These are phyloP conservation scores for Mycena amicta DNA, from an alignment of 768 basidiomycete genomes.

Conservation along the genomic window DNA sequence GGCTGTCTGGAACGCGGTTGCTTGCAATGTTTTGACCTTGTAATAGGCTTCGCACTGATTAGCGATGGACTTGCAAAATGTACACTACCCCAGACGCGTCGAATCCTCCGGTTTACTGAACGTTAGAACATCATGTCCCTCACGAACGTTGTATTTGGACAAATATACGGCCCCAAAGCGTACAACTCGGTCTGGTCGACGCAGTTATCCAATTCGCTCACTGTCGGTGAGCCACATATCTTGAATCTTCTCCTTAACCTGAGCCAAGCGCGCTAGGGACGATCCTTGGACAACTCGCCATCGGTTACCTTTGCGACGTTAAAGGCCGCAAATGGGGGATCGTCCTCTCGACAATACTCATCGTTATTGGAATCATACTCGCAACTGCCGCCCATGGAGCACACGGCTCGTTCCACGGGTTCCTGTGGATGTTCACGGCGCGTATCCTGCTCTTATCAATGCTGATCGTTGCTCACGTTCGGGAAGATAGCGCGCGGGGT, in stretches of 20 bases:
- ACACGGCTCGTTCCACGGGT: constrained; percentile 53
- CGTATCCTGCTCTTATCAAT: constrained; percentile 42
- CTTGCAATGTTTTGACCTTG: not conserved
- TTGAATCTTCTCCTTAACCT: too few species aligned
- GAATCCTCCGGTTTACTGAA: too few species aligned
- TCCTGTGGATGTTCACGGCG: constrained; percentile 73
- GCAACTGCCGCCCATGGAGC: constrained; percentile 70
- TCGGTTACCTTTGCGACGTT: constrained; percentile 73
- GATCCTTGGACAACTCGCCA: constrained; percentile 59
- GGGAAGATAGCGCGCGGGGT: constrained; percentile 47
- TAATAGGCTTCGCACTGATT: constrained; percentile 63
- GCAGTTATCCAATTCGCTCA: constrained; percentile 68
- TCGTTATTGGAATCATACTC: constrained; percentile 69
- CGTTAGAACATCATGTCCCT: constrained; percentile 77
- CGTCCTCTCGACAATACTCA: constrained; percentile 63
- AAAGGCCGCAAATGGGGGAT: constrained; percentile 78
- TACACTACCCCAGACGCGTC: too few species aligned
- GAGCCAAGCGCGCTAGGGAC: too few species aligned
- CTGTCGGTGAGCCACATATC: too few species aligned
- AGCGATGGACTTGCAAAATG: constrained; percentile 53
- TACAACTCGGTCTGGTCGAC: constrained; percentile 68
- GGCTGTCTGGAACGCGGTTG: not conserved
- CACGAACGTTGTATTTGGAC: constrained; percentile 49
- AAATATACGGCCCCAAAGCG: constrained; percentile 40
- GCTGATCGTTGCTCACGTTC: not conserved